Conservation (phyloP, 139 green algal species). For the Marvania coccoides region DNA sequence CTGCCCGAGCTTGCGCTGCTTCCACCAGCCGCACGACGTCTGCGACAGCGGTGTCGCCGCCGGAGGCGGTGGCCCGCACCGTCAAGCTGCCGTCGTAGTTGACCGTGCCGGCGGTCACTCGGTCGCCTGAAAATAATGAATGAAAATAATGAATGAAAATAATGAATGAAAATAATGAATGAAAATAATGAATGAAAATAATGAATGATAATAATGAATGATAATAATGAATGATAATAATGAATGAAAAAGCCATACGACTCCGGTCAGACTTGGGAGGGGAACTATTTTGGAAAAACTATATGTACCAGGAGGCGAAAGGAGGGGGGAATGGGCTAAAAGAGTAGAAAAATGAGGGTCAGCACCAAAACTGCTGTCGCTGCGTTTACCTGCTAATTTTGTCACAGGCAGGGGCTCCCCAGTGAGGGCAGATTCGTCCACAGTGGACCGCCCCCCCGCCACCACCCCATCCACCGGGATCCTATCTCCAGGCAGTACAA, state of each 20-base stretch:
- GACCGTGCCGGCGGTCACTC: constrained; percentile 72
- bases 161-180: not conserved
- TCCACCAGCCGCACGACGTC: constrained; percentile 80
- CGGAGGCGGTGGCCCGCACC: constrained; percentile 52
- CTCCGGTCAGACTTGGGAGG: no score
- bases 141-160: constrained; percentile 2
- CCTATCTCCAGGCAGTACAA: constrained; percentile 72
- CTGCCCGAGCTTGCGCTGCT: constrained; percentile 57
- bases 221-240: no score
- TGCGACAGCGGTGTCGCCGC: constrained; percentile 72
- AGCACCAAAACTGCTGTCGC: no score
- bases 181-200: no score
- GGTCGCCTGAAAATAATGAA: constrained; percentile 37
- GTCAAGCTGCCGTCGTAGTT: constrained; percentile 73
- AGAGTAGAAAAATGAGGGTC: no score
- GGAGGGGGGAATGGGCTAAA: no score
- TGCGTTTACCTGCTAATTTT: no score
- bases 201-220: no score
- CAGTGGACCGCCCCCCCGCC: constrained; percentile 41
- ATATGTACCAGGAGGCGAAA: no score
- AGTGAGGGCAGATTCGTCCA: constrained; percentile 76
- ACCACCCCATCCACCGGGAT: constrained; percentile 81
- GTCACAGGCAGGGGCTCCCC: constrained; percentile 76
- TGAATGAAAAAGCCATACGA: no score
- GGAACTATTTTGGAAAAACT: no score